Evolutionary conservation across 2,329 filamentous ascomycete species (phyloP).

Genomic region (Penicillium nordicum): DNA sequence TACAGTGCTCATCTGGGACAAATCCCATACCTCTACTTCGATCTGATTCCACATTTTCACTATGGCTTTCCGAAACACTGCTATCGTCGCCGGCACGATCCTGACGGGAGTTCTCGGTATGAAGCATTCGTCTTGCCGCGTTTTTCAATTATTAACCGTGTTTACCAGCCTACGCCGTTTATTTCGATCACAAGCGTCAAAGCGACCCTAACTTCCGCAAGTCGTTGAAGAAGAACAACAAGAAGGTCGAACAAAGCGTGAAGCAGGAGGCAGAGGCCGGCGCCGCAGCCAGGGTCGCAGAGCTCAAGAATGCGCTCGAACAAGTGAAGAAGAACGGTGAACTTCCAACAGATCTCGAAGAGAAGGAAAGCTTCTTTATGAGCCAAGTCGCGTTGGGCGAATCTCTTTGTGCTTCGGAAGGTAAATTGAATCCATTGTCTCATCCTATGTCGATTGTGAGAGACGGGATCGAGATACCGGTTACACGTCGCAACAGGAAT

Average conservation of each 20-base stretch:
- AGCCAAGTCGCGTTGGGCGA: constrained; percentile 89
- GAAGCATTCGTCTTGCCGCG: constrained; percentile 12
- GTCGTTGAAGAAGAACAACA: constrained; percentile 51
- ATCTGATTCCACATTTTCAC: background rate
- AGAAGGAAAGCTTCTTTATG: constrained; percentile 96
- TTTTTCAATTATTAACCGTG: constrained; percentile 8
- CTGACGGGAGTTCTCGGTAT: constrained; percentile 56
- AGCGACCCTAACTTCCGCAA: constrained; percentile 62
- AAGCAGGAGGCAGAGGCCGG: constrained; percentile 49
- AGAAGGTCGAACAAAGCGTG: constrained; percentile 45
- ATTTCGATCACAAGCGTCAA: constrained; percentile 65
- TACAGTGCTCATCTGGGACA: background rate
- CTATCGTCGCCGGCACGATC: constrained; percentile 58
- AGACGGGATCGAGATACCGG: background rate
- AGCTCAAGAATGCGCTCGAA: constrained; percentile 72
- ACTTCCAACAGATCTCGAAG: constrained; percentile 84
- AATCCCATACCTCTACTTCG: background rate
- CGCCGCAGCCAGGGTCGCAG: constrained; percentile 52
- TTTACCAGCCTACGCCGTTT: constrained; percentile 57
- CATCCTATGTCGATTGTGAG: constrained; percentile 1
- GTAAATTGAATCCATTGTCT: constrained; percentile 51
- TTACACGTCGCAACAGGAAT: background rate
- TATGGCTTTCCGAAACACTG: constrained; percentile 37
- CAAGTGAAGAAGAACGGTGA: constrained; percentile 78
- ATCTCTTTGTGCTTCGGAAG: constrained; percentile 68